Evolutionary conservation across 306 rosid genomes (phyloP).

Genomic region (Medicago lupulina): DNA sequence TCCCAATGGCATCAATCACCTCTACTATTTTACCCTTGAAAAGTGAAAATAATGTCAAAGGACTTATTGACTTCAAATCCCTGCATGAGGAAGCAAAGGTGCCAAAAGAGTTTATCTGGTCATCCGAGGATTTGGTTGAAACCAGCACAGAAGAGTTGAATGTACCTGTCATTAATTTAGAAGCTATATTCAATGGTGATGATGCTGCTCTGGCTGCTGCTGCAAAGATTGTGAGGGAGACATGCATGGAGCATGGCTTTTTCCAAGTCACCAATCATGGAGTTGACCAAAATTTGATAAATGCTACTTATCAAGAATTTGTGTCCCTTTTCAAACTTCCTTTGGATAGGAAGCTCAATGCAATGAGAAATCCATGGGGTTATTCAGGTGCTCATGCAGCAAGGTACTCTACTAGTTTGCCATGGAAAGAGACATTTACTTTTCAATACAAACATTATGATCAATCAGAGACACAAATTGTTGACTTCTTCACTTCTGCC

Average conservation of each 20-base stretch:
- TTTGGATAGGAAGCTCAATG: conserved; percentile 44
- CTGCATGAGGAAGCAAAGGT: conserved; percentile 44
- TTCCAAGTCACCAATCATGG: conserved; percentile 77
- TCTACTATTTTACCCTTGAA: conserved; percentile 13
- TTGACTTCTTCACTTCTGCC: conserved; percentile 51
- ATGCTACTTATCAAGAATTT: conserved; percentile 46
- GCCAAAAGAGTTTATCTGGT: conserved; percentile 63
- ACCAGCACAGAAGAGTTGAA: conserved; percentile 49
- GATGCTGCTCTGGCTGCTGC: conserved; percentile 44
- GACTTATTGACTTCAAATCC: conserved; percentile 40
- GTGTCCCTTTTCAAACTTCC: conserved; percentile 63
- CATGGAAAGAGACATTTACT: conserved; percentile 73
- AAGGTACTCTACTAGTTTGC: conserved; percentile 56
- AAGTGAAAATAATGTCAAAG: conserved; percentile 33
- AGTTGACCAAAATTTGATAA: conserved; percentile 50
- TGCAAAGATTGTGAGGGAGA: conserved; percentile 50
- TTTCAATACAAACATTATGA: conserved; percentile 28
- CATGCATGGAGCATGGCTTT: conserved; percentile 70
- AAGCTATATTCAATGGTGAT: conserved; percentile 43
- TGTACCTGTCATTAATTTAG: conserved; percentile 60
- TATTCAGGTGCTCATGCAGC: conserved; percentile 71
- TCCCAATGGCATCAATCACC: conserved; percentile 42
- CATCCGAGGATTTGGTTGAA: conserved; percentile 42
- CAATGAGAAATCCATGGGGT: conserved; percentile 44
- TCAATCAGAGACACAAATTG: conserved; percentile 23